Evolutionary conservation across 768 basidiomycete genomes (phyloP), one percentile per base, ranked within the genome.

Genomic region (Boletus insuetus): DNA sequence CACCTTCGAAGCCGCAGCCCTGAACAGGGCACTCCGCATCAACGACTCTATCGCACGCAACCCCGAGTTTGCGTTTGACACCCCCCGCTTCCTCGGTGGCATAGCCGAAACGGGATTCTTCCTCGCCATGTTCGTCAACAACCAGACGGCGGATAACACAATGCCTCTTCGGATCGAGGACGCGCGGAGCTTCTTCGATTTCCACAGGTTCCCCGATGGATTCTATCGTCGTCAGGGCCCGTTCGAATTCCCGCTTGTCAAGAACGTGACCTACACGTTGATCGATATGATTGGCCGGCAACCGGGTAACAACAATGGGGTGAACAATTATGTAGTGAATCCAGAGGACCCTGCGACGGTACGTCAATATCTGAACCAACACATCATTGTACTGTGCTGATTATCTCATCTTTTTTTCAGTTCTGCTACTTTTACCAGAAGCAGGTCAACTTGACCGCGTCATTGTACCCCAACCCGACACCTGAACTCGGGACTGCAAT

Each of bases 391-490:
- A 29, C 13, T 16, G 16, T 16, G 35, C 26, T 16, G 14, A 12
- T 37, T 3, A 13, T 7, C 19, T 14, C 3, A 5, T 24, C 5
- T 24, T 24, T 24, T 22, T 3, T 26, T 20, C 26, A 66, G 64
- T 6, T 29, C 6, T 66, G 64, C 42, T 60, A 54, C 46, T 47
- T 34, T 5, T 66, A 60, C n/a, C 61, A 60, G 10, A 55, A 22
- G 37, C 64, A 64, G 43, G 24, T 54, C 37, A 61, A 61, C 19
- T 16, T 58, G 53, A 61, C 57, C 0, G 53, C 49, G 17, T 20
- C 29, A 42, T 16, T 64, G 49, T 66, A 67, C 49, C 65, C 65
- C 2, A 31, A 67, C 12, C 65, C 65, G 31, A 51, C 53, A 1
- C 5, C 57, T 29, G 26, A 9, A 29, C 26, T 29, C 26, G 26